phyloP scores from a whole-genome alignment of 305 asterid genomes.

The Fraxinus dipetala region DNA sequence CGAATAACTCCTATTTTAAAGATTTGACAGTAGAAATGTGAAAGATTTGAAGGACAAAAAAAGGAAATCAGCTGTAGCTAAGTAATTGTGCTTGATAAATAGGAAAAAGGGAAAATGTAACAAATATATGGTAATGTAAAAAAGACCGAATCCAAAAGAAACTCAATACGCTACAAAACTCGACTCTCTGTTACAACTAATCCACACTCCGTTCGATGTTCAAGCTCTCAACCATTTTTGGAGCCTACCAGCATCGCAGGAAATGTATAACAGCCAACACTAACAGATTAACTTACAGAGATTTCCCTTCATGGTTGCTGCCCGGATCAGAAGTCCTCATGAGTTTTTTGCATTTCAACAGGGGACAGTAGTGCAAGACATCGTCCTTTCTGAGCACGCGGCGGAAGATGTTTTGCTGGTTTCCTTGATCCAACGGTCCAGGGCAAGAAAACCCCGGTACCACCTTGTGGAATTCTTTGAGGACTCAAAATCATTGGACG shows the following conservation, averaged over 20 bases:
- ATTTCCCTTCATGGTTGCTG: constrained; percentile 24
- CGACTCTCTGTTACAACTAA: constrained; percentile 32
- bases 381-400: constrained; percentile 79
- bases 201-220: constrained; percentile 27
- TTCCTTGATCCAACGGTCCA: constrained; percentile 59
- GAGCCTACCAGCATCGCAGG: constrained; percentile 37
- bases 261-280: constrained; percentile 35
- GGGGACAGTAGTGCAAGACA: constrained; percentile 72
- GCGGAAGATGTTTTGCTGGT: constrained; percentile 79
- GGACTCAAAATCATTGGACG: constrained; percentile 59
- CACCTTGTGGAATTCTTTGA: constrained; percentile 57
- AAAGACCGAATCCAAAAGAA: constrained; percentile 18
- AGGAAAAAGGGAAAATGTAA: background rate
- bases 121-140: constrained; percentile 18
- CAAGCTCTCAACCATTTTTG: constrained; percentile 35
- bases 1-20: background rate
- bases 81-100: background rate
- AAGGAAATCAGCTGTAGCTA: background rate
- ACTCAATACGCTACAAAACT: constrained; percentile 28
- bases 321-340: constrained; percentile 37
- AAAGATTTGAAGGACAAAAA: background rate
- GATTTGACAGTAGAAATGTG: background rate
- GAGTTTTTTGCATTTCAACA: constrained; percentile 39
- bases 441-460: constrained; percentile 93
- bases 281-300: constrained; percentile 28